A percentile compares a stretch with the other conserved stretches of the same genome.
Conservation (phyloP, 2,329 filamentous ascomycete species). For the Zarea fungicola region DNA sequence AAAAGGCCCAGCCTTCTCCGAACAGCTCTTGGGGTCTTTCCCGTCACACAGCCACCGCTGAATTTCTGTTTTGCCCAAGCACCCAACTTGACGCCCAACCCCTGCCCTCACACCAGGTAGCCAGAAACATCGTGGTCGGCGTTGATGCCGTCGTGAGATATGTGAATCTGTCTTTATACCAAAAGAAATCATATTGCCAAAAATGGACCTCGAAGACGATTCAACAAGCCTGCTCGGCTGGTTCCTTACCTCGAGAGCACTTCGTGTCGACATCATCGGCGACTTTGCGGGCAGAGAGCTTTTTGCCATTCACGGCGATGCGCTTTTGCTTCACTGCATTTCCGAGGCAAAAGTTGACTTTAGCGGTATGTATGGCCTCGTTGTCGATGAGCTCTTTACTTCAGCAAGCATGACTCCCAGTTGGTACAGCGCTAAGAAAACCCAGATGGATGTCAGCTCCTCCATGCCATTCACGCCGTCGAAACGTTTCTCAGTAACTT, state of each 20-base stretch:
- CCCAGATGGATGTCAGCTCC: slow-evolving; percentile 59
- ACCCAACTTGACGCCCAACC: background rate
- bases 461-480: slow-evolving; percentile 65
- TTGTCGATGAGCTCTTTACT: background rate
- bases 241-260: slow-evolving; percentile 18
- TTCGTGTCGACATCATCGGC: slow-evolving; percentile 61
- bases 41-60: background rate
- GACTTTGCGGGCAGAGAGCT: slow-evolving; percentile 71
- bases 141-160: background rate
- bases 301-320: slow-evolving; percentile 70
- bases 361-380: slow-evolving; percentile 30
- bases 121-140: background rate
- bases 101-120: background rate
- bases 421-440: background rate
- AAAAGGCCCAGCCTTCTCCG: background rate
- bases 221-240: slow-evolving; percentile 6
- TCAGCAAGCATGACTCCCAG: background rate
- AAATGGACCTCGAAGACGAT: background rate
- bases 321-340: slow-evolving; percentile 61
- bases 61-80: background rate
- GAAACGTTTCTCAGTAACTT: slow-evolving; percentile 61
- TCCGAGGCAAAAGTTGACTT: slow-evolving; percentile 60
- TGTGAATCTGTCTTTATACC: background rate
- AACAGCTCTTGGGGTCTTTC: background rate
- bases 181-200: background rate